Evolutionary conservation across 2,329 filamentous ascomycete species (phyloP).

Genomic region (Zelopaecilomyces penicillatus): DNA sequence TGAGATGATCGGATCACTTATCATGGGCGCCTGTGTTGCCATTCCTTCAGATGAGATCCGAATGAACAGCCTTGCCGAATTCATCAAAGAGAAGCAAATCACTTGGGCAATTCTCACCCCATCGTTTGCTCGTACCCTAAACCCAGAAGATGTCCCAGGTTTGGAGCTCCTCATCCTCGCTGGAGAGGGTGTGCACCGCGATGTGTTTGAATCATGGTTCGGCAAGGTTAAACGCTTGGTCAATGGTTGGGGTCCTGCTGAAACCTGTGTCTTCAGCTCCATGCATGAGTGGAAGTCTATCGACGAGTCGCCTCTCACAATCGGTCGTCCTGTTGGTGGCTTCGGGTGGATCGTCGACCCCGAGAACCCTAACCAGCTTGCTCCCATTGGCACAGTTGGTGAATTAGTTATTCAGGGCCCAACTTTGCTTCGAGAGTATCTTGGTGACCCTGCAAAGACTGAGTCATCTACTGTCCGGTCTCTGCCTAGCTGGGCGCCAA

Average conservation of each 20-base stretch:
- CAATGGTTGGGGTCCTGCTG: slow-evolving; percentile 1
- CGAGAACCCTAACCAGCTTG: slow-evolving; percentile 24
- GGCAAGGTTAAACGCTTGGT: slow-evolving; percentile 31
- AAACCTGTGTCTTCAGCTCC: not conserved
- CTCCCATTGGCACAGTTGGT: slow-evolving; percentile 24
- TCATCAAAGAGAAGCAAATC: not conserved
- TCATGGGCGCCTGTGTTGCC: not conserved
- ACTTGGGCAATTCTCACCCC: slow-evolving; percentile 1
- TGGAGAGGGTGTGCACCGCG: slow-evolving; percentile 26
- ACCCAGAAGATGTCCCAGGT: slow-evolving; percentile 30
- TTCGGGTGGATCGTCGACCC: slow-evolving; percentile 32
- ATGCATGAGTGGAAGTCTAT: slow-evolving; percentile 24
- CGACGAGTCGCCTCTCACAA: not conserved
- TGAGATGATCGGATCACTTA: not conserved
- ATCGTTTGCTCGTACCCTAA: slow-evolving; percentile 20
- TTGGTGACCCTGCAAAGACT: slow-evolving; percentile 21
- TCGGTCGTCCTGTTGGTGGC: not conserved
- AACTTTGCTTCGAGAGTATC: slow-evolving; percentile 38
- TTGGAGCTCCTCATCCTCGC: slow-evolving; percentile 36
- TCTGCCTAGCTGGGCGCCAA: no score
- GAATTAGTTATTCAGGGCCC: slow-evolving; percentile 33
- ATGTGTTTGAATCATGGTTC: not conserved
- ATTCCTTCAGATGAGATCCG: slow-evolving; percentile 1
- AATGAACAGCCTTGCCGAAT: slow-evolving; percentile 23
- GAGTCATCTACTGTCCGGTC: slow-evolving; percentile 4